Percentiles rank a stretch among this genome's conserved stretches.
phyloP scores from a whole-genome alignment of 192 early-diverging fungal genomes.

The Coemansia sp. region DNA sequence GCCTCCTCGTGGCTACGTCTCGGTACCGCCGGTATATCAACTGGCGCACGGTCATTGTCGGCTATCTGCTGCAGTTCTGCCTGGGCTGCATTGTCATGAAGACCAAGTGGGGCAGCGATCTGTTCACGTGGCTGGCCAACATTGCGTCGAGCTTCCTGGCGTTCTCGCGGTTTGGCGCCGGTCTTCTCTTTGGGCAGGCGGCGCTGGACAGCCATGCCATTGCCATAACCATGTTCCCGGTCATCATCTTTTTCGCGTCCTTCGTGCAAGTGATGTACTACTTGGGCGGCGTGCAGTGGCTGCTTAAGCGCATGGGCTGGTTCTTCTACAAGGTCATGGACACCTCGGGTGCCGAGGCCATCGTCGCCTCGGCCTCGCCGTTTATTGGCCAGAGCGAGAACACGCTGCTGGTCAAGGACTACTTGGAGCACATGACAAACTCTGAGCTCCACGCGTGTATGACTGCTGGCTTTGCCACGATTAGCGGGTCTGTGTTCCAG shows the following conservation, averaged over 20 bases:
- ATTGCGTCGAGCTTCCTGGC: slow-evolving; percentile 66
- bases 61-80: slow-evolving; percentile 75
- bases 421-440: slow-evolving; percentile 80
- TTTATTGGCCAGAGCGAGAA: slow-evolving; percentile 89
- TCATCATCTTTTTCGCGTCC: slow-evolving; percentile 87
- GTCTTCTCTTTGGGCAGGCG: slow-evolving; percentile 62
- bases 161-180: slow-evolving; percentile 66
- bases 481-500: slow-evolving; percentile 81
- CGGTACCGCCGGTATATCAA: slow-evolving; percentile 66
- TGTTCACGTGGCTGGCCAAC: slow-evolving; percentile 72
- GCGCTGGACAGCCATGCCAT: slow-evolving; percentile 59
- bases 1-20: slow-evolving; percentile 60
- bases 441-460: slow-evolving; percentile 87
- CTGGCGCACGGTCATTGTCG: slow-evolving; percentile 74
- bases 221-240: slow-evolving; percentile 75
- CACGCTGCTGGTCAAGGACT: slow-evolving; percentile 80
- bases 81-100: slow-evolving; percentile 81
- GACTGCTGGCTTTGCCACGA: slow-evolving; percentile 88
- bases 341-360: slow-evolving; percentile 80
- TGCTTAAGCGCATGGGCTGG: slow-evolving; percentile 67
- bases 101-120: slow-evolving; percentile 66
- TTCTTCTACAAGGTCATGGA: slow-evolving; percentile 72
- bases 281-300: slow-evolving; percentile 79
- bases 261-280: slow-evolving; percentile 87
- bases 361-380: slow-evolving; percentile 85